Percentiles rank a stretch among this genome's conserved stretches.
Evolutionary conservation across 768 basidiomycete genomes (phyloP).

Genomic region (Tephrocybe sp.): DNA sequence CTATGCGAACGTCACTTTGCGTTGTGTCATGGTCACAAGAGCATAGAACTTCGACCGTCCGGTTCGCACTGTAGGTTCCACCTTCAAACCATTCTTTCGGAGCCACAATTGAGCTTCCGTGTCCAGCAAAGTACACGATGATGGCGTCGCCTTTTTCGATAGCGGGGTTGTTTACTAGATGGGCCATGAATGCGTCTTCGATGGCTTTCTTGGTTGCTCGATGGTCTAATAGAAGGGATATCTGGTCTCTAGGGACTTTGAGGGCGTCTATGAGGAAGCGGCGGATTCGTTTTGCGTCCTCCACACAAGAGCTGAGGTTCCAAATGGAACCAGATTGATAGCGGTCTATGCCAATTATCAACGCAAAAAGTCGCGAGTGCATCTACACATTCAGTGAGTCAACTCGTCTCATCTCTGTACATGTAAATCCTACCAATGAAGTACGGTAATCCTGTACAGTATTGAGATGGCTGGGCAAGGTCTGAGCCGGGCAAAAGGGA

Average conservation of each 20-base stretch:
- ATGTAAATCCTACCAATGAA: slow-evolving; percentile 1
- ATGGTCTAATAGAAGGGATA: slow-evolving; percentile 54
- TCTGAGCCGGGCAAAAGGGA: neutral
- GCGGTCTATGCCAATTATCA: slow-evolving; percentile 68
- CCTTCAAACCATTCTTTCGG: slow-evolving; percentile 56
- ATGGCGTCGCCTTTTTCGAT: slow-evolving; percentile 66
- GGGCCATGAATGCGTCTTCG: slow-evolving; percentile 58
- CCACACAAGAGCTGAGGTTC: slow-evolving; percentile 65
- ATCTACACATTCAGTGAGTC: slow-evolving; percentile 14
- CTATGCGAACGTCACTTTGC: slow-evolving; percentile 42
- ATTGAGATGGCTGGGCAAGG: neutral
- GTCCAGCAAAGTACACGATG: slow-evolving; percentile 73
- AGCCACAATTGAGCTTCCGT: slow-evolving; percentile 59
- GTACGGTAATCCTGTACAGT: too few species aligned
- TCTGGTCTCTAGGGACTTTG: slow-evolving; percentile 56
- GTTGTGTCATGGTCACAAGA: slow-evolving; percentile 66
- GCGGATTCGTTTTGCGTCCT: slow-evolving; percentile 60
- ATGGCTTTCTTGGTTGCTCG: slow-evolving; percentile 63
- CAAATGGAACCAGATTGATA: slow-evolving; percentile 66
- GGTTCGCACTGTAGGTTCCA: slow-evolving; percentile 17
- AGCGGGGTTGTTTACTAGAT: slow-evolving; percentile 59
- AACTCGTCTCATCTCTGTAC: neutral
- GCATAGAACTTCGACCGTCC: slow-evolving; percentile 58
- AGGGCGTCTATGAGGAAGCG: slow-evolving; percentile 59
- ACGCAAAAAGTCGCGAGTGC: slow-evolving; percentile 52